Percentiles rank a stretch among this genome's conserved stretches.
phyloP scores from a whole-genome alignment of 352 stramenopile species.

The Pythium plurisporium region DNA sequence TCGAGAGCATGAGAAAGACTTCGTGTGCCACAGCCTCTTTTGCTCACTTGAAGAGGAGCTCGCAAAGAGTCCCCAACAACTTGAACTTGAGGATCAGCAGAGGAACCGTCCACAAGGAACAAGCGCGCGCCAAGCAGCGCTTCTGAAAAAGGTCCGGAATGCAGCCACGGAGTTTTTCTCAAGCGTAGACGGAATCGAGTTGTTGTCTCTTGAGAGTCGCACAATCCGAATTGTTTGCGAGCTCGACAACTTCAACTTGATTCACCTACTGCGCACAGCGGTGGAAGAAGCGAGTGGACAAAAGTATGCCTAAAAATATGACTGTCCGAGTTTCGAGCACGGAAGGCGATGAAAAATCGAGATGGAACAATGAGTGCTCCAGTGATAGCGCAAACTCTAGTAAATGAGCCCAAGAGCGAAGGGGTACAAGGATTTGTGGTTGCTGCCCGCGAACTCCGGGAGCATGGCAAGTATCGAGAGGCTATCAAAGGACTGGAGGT shows the following conservation, averaged over 20 bases:
- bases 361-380: neutral
- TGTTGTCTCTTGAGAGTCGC: conserved; percentile 36
- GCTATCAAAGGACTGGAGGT: conserved; percentile 35
- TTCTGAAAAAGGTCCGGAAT: conserved; percentile 22
- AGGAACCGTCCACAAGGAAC: conserved; percentile 34
- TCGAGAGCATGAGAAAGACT: conserved; percentile 39
- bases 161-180: conserved; percentile 24
- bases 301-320: conserved; percentile 13
- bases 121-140: conserved; percentile 23
- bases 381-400: neutral
- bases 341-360: neutral
- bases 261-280: neutral
- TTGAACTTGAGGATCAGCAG: conserved; percentile 53
- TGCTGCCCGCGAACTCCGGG: conserved; percentile 31
- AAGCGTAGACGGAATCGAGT: conserved; percentile 34
- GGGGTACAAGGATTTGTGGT: conserved; percentile 24
- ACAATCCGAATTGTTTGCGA: conserved; percentile 37
- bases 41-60: conserved; percentile 53
- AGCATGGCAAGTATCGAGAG: conserved; percentile 35
- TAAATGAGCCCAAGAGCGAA: conserved; percentile 21
- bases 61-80: conserved; percentile 47
- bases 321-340: neutral
- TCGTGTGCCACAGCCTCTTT: conserved; percentile 42
- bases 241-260: conserved; percentile 44
- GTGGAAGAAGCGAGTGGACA: neutral